Conservation (phyloP, 73 alveolate genomes). For the Tetrahymena thermophila region DNA sequence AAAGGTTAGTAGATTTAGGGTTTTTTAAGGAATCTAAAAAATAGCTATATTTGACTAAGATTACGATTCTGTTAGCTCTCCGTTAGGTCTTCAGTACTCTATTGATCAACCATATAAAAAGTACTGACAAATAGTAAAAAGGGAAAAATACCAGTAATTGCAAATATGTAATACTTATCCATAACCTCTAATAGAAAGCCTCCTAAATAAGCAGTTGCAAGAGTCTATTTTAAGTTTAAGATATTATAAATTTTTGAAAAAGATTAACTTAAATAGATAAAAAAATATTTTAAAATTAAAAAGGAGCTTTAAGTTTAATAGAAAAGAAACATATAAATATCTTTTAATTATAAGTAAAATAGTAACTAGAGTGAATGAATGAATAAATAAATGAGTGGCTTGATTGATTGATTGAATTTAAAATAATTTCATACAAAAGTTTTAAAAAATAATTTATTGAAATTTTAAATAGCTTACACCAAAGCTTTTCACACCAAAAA, state of each 20-base stretch:
- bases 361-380: too few species aligned
- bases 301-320: too few species aligned
- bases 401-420: too few species aligned
- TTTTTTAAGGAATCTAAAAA: constrained; percentile 20
- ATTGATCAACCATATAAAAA: neutral
- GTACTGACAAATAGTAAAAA: constrained; percentile 8
- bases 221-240: neutral
- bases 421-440: too few species aligned
- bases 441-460: too few species aligned
- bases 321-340: too few species aligned
- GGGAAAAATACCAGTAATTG: constrained; percentile 40
- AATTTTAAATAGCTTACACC: constrained; percentile 6
- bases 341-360: too few species aligned
- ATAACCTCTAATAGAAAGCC: constrained; percentile 19
- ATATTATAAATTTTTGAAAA: neutral
- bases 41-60: neutral
- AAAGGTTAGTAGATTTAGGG: constrained; percentile 26
- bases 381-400: too few species aligned
- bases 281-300: neutral
- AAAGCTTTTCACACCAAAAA: constrained; percentile 46
- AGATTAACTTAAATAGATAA: neutral
- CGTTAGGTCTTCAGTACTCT: neutral
- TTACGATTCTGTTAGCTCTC: neutral
- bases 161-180: constrained; percentile 29
- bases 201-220: constrained; percentile 1